These are phyloP conservation scores for Eucalyptus guilfoylei DNA, from an alignment of 345 rosid genomes.

Conservation along the genomic window DNA sequence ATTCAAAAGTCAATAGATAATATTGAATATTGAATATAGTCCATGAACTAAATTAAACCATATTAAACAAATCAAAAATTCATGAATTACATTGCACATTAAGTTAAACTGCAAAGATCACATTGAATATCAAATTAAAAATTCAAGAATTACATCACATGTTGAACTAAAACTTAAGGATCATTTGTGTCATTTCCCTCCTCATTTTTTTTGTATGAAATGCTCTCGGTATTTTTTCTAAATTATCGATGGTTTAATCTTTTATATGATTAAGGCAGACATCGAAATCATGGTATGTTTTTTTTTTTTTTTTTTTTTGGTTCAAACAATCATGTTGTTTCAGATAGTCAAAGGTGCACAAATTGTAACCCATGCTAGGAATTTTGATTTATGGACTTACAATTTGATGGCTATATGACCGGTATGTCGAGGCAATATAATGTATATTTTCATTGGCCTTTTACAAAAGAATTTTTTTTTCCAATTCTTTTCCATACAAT, in stretches of 20 bases:
- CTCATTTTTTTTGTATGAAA: neutral
- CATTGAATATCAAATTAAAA: neutral
- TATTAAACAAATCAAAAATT: neutral
- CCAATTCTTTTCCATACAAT: neutral
- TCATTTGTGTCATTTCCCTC: neutral
- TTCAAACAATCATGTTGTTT: neutral
- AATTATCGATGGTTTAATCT: neutral
- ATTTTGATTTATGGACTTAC: too few relatives aligned
- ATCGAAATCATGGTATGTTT: neutral
- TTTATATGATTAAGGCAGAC: neutral
- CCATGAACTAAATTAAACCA: accelerated
- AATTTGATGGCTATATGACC: too few relatives aligned
- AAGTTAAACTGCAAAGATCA: accelerated
- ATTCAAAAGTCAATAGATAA: accelerated
- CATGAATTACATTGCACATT: accelerated
- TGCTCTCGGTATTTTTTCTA: neutral
- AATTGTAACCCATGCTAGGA: neutral
- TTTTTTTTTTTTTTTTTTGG: too few relatives aligned
- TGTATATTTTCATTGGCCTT: neutral
- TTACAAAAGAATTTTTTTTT: neutral
- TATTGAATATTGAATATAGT: neutral
- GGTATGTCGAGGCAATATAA: neutral
- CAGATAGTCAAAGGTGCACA: neutral
- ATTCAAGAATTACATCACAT: too few relatives aligned
- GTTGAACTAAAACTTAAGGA: neutral